These are phyloP conservation scores for Pestalotiopsis sp. DNA, from an alignment of 2,329 filamentous ascomycete species.

Conservation along the genomic window DNA sequence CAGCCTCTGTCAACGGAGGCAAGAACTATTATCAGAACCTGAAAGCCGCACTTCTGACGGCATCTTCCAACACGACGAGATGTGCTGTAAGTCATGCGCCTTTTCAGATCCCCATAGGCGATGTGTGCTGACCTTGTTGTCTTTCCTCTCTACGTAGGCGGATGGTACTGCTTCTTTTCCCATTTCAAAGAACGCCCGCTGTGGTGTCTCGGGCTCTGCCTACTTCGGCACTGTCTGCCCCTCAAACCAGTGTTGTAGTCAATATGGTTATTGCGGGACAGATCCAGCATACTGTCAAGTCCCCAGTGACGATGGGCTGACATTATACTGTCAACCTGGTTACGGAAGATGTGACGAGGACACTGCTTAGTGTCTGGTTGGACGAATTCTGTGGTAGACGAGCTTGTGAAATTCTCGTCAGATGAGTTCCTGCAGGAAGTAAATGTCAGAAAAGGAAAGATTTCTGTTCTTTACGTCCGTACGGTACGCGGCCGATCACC, in stretches of 20 bases:
- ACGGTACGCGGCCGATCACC: too few species aligned
- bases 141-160: background rate
- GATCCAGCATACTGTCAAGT: constrained; percentile 15
- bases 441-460: too few species aligned
- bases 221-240: constrained; percentile 15
- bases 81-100: constrained; percentile 17
- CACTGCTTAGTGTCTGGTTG: background rate
- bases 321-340: constrained; percentile 18
- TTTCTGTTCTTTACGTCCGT: too few species aligned
- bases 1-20: constrained; percentile 36
- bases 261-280: constrained; percentile 21
- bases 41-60: constrained; percentile 33
- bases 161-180: background rate
- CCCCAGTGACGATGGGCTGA: constrained; percentile 9
- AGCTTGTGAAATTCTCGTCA: background rate
- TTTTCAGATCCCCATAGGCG: background rate
- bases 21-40: constrained; percentile 41
- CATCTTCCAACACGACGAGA: constrained; percentile 16
- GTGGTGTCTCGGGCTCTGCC: constrained; percentile 13
- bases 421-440: background rate
- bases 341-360: constrained; percentile 20
- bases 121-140: background rate
- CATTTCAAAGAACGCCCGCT: constrained; percentile 17
- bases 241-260: constrained; percentile 19
- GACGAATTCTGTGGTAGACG: background rate